Percentiles rank a stretch among this genome's conserved stretches.
Evolutionary conservation across 352 stramenopile species (phyloP).

Genomic region (Phytopythium montanum): DNA sequence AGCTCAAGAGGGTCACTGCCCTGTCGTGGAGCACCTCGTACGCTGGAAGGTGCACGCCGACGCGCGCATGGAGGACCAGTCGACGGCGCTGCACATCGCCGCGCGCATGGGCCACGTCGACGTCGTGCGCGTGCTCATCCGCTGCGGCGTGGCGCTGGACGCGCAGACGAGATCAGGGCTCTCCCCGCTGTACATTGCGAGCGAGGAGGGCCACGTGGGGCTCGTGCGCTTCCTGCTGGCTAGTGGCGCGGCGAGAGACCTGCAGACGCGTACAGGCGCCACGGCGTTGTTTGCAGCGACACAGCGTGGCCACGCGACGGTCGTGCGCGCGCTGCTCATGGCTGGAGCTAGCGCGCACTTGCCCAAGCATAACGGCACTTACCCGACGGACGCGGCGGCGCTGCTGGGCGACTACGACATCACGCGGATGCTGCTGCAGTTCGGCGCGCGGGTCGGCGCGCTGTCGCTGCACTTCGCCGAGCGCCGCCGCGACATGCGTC

Average conservation of each 20-base stretch:
- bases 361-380: conserved; percentile 72
- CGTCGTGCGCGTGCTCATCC: conserved; percentile 48
- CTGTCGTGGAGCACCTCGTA: conserved; percentile 57
- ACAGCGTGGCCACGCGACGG: conserved; percentile 54
- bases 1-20: conserved; percentile 68
- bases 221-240: conserved; percentile 62
- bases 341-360: conserved; percentile 48
- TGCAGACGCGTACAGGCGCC: conserved; percentile 45
- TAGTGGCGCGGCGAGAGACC: conserved; percentile 33
- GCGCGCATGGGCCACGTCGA: conserved; percentile 69
- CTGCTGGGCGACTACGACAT: conserved; percentile 62
- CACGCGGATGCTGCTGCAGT: conserved; percentile 55
- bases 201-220: conserved; percentile 68
- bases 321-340: conserved; percentile 54
- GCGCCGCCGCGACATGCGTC: conserved; percentile 46
- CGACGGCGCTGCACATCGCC: conserved; percentile 75
- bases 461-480: conserved; percentile 76
- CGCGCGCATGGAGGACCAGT: conserved; percentile 72
- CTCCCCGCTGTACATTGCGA: conserved; percentile 79
- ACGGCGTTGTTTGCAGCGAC: conserved; percentile 76
- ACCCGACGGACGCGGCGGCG: conserved; percentile 63
- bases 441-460: conserved; percentile 56
- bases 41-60: conserved; percentile 46
- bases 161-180: conserved; percentile 78
- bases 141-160: conserved; percentile 48